Percentiles rank a stretch among this genome's conserved stretches.
Evolutionary conservation across 2,329 filamentous ascomycete species (phyloP).

Genomic region (Ophiocordyceps australis): DNA sequence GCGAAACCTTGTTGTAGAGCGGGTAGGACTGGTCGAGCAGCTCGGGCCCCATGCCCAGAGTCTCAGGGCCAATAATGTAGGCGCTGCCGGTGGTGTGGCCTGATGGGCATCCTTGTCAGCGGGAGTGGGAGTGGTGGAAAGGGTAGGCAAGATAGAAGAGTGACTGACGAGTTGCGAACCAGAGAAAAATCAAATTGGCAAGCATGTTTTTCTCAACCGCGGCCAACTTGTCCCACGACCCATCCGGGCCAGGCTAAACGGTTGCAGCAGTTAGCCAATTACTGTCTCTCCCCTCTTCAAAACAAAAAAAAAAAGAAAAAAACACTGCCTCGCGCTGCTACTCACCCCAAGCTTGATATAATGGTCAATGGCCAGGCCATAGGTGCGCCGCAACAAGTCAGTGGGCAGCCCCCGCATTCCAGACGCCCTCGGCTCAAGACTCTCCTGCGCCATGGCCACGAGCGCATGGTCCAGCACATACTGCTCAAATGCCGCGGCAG

Average conservation of each 20-base stretch:
- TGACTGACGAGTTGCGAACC: constrained; percentile 27
- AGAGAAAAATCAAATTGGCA: constrained; percentile 21
- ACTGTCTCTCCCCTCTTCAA: no score
- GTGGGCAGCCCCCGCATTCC: neutral
- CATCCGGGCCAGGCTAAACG: no score
- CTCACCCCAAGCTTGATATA: constrained; percentile 8
- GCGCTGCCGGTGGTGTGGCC: constrained; percentile 26
- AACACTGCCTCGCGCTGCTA: constrained; percentile 2
- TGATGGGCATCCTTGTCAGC: constrained; percentile 5
- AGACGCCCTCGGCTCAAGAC: neutral
- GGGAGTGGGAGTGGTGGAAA: neutral
- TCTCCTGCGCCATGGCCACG: constrained; percentile 9
- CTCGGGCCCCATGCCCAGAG: constrained; percentile 19
- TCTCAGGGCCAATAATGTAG: constrained; percentile 20
- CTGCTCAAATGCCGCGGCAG: constrained; percentile 12
- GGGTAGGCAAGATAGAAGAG: neutral
- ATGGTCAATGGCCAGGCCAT: constrained; percentile 5
- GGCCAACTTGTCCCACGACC: constrained; percentile 1
- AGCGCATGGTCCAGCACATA: constrained; percentile 16
- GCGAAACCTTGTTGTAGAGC: constrained; percentile 16
- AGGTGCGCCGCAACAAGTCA: constrained; percentile 7
- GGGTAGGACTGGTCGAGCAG: constrained; percentile 16
- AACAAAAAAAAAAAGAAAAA: neutral
- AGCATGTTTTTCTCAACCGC: constrained; percentile 16
- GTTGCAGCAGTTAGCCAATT: no score